phyloP scores from a whole-genome alignment of 2,329 filamentous ascomycete genomes.

The Coniochaeta prunicola region DNA sequence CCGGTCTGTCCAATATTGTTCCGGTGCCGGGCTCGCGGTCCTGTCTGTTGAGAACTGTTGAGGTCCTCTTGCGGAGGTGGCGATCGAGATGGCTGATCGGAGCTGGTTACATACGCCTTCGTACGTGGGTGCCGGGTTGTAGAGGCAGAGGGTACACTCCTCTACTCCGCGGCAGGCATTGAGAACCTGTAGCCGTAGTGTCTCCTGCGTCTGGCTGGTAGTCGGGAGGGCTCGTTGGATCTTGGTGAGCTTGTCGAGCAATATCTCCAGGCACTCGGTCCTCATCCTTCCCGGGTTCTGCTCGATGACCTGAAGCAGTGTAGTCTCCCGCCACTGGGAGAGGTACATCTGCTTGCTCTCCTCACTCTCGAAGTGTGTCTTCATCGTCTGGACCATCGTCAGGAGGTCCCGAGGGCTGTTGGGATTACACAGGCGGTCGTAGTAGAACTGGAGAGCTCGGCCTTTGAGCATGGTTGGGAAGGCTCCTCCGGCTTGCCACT shows the following conservation, averaged over 20 bases:
- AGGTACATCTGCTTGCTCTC: neutral
- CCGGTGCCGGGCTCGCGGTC: too few relatives aligned
- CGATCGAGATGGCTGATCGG: neutral
- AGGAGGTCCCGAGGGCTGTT: neutral
- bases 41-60: too few relatives aligned
- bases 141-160: neutral
- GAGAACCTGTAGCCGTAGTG: neutral
- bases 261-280: neutral
- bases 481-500: neutral
- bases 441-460: neutral
- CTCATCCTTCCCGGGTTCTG: neutral
- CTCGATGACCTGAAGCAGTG: neutral
- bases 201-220: neutral
- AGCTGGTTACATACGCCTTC: neutral
- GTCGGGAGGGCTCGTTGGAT: neutral
- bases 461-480: neutral
- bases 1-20: neutral
- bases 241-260: neutral
- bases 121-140: neutral
- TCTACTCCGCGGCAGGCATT: neutral
- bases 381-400: neutral
- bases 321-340: neutral
- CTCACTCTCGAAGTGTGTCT: neutral
- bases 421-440: neutral
- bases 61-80: too few relatives aligned